Evolutionary conservation across 305 asterid genomes (phyloP).

Genomic region (Fraxinus greggii): DNA sequence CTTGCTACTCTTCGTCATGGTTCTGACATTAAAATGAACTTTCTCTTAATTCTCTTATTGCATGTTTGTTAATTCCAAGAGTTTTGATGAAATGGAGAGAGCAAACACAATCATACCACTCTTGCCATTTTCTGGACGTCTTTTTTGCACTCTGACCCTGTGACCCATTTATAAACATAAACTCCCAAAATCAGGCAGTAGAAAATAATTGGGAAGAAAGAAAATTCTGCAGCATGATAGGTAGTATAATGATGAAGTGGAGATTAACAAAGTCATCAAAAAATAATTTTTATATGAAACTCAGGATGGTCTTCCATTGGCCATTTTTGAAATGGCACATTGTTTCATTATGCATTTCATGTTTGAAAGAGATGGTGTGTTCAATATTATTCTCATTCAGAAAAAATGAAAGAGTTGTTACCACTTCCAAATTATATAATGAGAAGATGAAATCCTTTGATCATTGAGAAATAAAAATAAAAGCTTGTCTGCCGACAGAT

Average conservation of each 20-base stretch:
- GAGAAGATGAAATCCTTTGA: background rate
- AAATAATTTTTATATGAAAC: background rate
- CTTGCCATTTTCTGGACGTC: background rate
- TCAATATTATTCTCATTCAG: background rate
- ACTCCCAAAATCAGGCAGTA: background rate
- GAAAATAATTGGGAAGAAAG: background rate
- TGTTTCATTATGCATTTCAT: background rate
- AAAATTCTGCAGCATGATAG: background rate
- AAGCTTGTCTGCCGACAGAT: background rate
- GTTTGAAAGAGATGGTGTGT: background rate
- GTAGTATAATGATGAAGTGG: background rate
- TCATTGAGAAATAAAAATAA: background rate
- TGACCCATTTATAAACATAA: background rate
- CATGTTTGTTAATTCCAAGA: slow-evolving; percentile 3
- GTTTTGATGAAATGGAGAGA: background rate
- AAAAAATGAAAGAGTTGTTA: background rate
- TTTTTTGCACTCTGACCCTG: background rate
- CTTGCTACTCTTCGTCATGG: slow-evolving; percentile 6
- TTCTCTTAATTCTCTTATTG: background rate
- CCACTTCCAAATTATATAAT: background rate
- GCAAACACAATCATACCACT: background rate
- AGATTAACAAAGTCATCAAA: background rate
- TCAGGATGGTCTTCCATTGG: background rate
- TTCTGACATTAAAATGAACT: slow-evolving; percentile 15
- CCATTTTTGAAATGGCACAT: background rate